Base-by-base conservation (phyloP, 2,329 filamentous ascomycete genomes). In the Akanthomyces dipterigenus region DNA sequence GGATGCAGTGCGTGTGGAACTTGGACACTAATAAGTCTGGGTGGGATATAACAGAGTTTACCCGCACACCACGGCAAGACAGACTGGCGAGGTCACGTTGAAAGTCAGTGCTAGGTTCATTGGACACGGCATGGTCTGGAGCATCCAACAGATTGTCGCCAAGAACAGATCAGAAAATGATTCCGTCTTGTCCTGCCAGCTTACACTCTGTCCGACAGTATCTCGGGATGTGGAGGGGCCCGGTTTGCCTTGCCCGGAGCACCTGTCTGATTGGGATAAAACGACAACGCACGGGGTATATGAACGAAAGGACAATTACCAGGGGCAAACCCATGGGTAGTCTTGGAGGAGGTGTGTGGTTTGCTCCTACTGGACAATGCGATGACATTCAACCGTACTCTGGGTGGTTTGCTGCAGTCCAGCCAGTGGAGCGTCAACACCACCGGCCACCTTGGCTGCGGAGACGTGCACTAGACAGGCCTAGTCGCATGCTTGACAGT, bases 301-400 rank as follows among this genome's bases (percentile, higher is more conserved):
- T 14, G n/a, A 34, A 7, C 46, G 14, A 34, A 9, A 34, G 31
- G 46, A 4, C 22, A 40, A 57, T 26, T 20, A 12, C 22, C 14
- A 49, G 42, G 40, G 46, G n/a, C 20, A 20, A 34, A 28, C 16
- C 16, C 12, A 24, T 18, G 26, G 46, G 42, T 14, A 48, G 28
- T 12, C 34, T 38, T 20, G 40, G 28, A 50, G 20, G 31, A 22
- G 34, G 50, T 53, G 34, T 53, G 34, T 34, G 12, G 34, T 26
- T 31, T 43, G 51, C 34, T 43, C 40, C 38, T 43, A 24, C 22
- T 42, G n/a, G n/a, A 18, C 55, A 51, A 22, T 43, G 26, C 46
- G 45, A 59, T 59, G 56, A 51, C 56, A 59, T 59, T 51, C 46
- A 50, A 43, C 46, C n/a, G 26, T 14, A n/a, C n/a, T 59, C 46